Evolutionary conservation across 371 early-diverging fungal species (phyloP), one percentile per base, ranked within the genome.

Genomic region (Massospora cicadina): DNA sequence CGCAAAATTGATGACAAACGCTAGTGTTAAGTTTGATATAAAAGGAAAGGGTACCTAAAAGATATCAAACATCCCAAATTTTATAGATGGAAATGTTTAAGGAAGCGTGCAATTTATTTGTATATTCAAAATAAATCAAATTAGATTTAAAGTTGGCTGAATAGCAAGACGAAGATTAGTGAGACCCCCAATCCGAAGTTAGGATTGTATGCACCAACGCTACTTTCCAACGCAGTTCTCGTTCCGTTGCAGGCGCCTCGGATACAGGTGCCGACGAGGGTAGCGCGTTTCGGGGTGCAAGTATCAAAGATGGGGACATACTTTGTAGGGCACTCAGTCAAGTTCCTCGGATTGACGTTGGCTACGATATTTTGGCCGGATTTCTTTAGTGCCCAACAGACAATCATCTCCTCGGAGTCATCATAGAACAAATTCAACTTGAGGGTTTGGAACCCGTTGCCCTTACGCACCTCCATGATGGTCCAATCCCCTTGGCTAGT

Each of bases 201-300:
- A n/a, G n/a, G n/a, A n/a, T n/a, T n/a, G n/a, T n/a, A n/a, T n/a
- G n/a, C n/a, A n/a, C n/a, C n/a, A n/a, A n/a, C n/a, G n/a, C n/a
- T n/a, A n/a, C n/a, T n/a, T n/a, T n/a, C n/a, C n/a, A n/a, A n/a
- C n/a, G n/a, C n/a, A n/a, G n/a, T n/a, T n/a, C n/a, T n/a, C n/a
- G 43, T 43, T 43, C 62, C 62, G 43, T 31, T 62, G 24, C 62
- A 62, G 43, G 10, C 33, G 33, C 62, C 62, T 2, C 43, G 43
- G 7, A 28, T 12, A 31, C 62, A 62, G 24, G 33, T 62, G 26
- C 62, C 62, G 26, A 29, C n/a, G 17, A 62, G 21, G 33, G 30
- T 24, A 2, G 62, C 62, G 17, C 24, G n/a, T 5, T 25, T 43
- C 17, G 13, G 24, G 1, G 23, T 12, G 30, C 62, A 62, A 2